Evolutionary conservation across 805 yeast genomes (phyloP), one percentile per base, ranked within the genome.

Genomic region (Saturnispora serradocipensis): DNA sequence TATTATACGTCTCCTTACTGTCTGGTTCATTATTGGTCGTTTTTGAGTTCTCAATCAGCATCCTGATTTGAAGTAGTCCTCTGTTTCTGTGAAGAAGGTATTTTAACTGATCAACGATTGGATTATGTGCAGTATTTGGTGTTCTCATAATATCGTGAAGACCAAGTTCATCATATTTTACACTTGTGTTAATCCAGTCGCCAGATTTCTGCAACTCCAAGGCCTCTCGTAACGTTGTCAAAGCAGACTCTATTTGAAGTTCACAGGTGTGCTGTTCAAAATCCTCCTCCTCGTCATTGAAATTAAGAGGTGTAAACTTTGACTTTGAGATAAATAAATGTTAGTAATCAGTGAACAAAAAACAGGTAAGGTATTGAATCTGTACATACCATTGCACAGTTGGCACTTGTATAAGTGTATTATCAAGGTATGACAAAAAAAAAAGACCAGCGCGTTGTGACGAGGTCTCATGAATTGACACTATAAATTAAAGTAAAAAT

Each of bases 261-360:
- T 93, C 99, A 46, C 96, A 72, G 1, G 97, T 85, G 61, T 89
- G 96, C 56, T 88, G 91, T 56, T 90, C 96, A 34, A 84, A 85
- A 56, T 87, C 91, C 35, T 78, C 71, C 48, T 85, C 87, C 61
- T 86, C 95, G 52, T 85, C 91, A 40, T 77, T 77, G 45, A 84
- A 68, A 61, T 91, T 91, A 43, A 90, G 73, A 2, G 98, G 95
- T 32, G 82, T 75, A 65, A 91, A 90, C 2, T 82, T 71, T 22
- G 90, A 83, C 84, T 72, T 53, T 47, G 13, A 4, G 8, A 51
- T 45, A 35, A 40, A 48, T 9, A 43, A 18, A 7, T 36, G 34
- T 28, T 45, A 48, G 38, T 52, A 49, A 49, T 28, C 51, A 46
- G 46, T 8, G 10, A 25, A 25, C 7, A 25, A 7, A 25, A 25